A percentile compares a stretch with the other conserved stretches of the same genome.
These are phyloP conservation scores for Pichia eremophila DNA, from an alignment of 805 yeast genomes.

Conservation along the genomic window DNA sequence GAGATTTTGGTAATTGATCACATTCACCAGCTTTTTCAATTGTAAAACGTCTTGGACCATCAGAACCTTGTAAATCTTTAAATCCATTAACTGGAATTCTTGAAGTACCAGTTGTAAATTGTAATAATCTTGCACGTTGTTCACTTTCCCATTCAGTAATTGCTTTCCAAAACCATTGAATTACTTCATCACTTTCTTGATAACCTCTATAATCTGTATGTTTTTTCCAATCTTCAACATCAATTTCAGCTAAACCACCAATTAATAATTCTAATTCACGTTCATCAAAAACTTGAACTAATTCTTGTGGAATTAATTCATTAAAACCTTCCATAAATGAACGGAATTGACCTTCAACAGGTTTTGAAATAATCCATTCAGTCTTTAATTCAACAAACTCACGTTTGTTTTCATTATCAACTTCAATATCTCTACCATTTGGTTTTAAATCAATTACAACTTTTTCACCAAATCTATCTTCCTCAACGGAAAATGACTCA, in stretches of 20 bases:
- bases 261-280: conserved; percentile 92
- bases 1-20: conserved; percentile 91
- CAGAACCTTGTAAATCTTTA: conserved; percentile 97
- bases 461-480: conserved; percentile 91
- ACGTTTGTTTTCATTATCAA: conserved; percentile 87
- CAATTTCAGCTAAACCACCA: conserved; percentile 98
- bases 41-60: conserved; percentile 98
- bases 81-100: conserved; percentile 98
- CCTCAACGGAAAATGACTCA: conserved; percentile 75
- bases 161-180: conserved; percentile 98
- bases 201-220: conserved; percentile 98
- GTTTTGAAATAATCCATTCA: conserved; percentile 89
- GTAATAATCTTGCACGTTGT: conserved; percentile 89
- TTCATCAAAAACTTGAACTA: conserved; percentile 94
- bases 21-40: conserved; percentile 96
- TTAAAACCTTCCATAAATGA: conserved; percentile 97
- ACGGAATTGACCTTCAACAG: conserved; percentile 92
- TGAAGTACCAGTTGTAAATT: conserved; percentile 97
- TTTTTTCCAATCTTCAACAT: conserved; percentile 97
- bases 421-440: conserved; percentile 81
- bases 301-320: conserved; percentile 93
- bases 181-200: conserved; percentile 90
- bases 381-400: conserved; percentile 92
- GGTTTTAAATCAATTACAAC: conserved; percentile 85
- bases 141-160: conserved; percentile 92